Conservation (phyloP, 306 rosid species). For the Ziziphus jujuba region DNA sequence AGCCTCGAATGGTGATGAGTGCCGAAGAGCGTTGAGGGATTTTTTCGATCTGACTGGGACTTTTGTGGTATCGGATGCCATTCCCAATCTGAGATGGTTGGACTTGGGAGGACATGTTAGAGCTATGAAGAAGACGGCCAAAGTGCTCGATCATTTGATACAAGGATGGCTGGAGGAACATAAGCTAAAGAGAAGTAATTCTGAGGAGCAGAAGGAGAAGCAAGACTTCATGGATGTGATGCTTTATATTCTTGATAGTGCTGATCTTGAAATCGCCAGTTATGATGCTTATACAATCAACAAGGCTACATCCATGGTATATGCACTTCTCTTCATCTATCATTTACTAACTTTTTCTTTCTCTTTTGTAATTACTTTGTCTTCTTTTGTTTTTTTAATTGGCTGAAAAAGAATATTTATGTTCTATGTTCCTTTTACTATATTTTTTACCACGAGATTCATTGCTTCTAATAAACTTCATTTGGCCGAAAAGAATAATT, state of each 20-base stretch:
- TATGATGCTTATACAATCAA: constrained; percentile 22
- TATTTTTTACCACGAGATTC: no score
- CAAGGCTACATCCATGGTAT: constrained; percentile 24
- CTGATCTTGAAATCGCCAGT: not conserved
- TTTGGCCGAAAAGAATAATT: no score
- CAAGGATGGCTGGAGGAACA: constrained; percentile 26
- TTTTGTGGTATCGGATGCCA: constrained; percentile 14
- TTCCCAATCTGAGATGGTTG: constrained; percentile 27
- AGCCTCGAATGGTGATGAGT: no score
- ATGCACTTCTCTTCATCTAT: no score
- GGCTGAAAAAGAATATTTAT: no score
- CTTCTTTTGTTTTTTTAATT: no score
- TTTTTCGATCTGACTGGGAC: not conserved
- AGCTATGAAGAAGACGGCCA: constrained; percentile 10
- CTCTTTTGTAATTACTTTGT: no score
- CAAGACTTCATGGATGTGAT: constrained; percentile 21
- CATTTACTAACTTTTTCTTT: no score
- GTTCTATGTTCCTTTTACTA: no score
- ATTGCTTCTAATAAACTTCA: no score
- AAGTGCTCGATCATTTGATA: constrained; percentile 2
- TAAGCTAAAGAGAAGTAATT: not conserved
- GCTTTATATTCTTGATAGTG: constrained; percentile 14
- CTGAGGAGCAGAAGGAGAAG: not conserved
- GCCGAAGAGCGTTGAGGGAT: not conserved
- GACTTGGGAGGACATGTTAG: constrained; percentile 16